Percentiles rank a stretch among this genome's conserved stretches.
Evolutionary conservation across 2,329 filamentous ascomycete species (phyloP).

Genomic region (Fusarium pseudograminearum): DNA sequence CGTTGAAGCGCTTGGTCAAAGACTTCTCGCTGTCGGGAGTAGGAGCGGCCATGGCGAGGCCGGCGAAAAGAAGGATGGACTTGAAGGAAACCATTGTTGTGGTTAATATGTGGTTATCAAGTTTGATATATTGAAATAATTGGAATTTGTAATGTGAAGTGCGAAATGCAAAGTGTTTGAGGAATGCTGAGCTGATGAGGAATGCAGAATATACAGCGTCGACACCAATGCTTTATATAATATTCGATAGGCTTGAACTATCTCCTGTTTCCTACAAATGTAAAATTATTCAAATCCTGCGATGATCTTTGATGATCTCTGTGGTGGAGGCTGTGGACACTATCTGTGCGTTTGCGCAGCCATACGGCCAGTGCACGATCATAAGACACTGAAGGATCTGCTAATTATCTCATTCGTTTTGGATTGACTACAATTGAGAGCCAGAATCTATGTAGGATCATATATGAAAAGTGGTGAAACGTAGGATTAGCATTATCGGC

Average conservation of each 20-base stretch:
- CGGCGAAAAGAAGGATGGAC: background rate
- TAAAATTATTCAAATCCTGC: background rate
- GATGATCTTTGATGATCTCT: background rate
- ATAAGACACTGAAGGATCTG: background rate
- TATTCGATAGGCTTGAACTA: background rate
- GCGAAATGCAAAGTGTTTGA: background rate
- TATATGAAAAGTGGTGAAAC: background rate
- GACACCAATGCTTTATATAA: background rate
- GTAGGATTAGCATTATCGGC: background rate
- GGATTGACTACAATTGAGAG: background rate
- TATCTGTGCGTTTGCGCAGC: background rate
- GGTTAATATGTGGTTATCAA: background rate
- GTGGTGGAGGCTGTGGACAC: background rate
- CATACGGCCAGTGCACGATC: background rate
- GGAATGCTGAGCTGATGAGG: background rate
- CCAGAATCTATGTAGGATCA: background rate
- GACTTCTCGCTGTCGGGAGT: background rate
- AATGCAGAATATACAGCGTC: background rate
- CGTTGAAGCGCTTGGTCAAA: conserved; percentile 5
- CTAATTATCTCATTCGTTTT: background rate
- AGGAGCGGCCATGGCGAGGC: conserved; percentile 1
- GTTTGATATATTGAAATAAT: background rate
- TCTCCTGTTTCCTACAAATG: too few species aligned
- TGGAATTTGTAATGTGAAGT: background rate
- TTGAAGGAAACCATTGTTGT: conserved; percentile 1